Evolutionary conservation across 2,329 filamentous ascomycete species (phyloP), one percentile per base, ranked within the genome.

Genomic region (Ceratocystis albifundus): DNA sequence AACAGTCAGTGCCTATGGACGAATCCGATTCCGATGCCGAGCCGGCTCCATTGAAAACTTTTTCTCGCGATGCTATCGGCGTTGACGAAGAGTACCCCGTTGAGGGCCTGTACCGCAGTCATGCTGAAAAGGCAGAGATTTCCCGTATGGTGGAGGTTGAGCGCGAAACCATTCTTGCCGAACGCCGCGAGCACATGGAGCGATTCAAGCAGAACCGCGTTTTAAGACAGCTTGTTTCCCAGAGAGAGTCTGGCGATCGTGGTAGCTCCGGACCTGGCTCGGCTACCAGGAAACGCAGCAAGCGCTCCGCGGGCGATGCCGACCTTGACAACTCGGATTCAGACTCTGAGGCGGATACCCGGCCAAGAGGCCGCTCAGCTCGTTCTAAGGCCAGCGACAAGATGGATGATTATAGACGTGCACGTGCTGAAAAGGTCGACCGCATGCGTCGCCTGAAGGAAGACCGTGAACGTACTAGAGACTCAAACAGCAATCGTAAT

Each of bases 141-240:
- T 86, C 94, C 82, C 83, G 81, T 66, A 85, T 96, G 82, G 87
- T 91, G 36, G 92, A 97, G 77, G 87, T 97, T 64, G 87, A 96
- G 73, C 88, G 93, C 69, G 94, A 99, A 75, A 85, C 90, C 73
- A 87, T 96, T 57, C 83, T 99, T 5, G 93, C 91, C 22, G 89
- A 96, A 71, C 90, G 94, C 70, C 87, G 88, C 45, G 85, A 90
- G 71, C 86, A 94, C 74, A 87, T 92, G 67, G 89, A 94, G 72
- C 86, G 86, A 64, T 87, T 89, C 71, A 84, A 88, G 68, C 93
- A 96, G 76, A 90, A 94, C 72, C 82, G 86, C 61, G 85, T 92
- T 69, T 82, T 96, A 62, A 89, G 88, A 68, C 87, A 88, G 71
- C 85, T 95, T 68, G 82, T 95, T 61, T 83, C 74, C 76, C 87